phyloP scores from a whole-genome alignment of 2,329 filamentous ascomycete species.

The Myrmaecium sp. region DNA sequence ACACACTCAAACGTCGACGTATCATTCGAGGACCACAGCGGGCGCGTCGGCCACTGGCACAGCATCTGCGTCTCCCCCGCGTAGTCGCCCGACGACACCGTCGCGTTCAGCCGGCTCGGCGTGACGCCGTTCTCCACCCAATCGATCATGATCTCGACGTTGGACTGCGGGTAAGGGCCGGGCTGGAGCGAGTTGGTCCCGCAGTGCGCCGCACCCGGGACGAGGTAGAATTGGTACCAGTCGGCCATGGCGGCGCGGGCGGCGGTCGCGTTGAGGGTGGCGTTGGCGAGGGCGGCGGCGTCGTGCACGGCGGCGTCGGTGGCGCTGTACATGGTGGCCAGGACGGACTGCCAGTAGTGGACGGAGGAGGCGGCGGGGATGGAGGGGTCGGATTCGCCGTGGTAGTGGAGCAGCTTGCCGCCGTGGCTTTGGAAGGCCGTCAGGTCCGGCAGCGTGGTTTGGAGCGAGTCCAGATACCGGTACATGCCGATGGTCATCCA shows the following conservation, averaged over 20 bases:
- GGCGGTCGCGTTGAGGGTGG: conserved; percentile 20
- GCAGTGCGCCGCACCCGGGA: conserved; percentile 6
- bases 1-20: conserved; percentile 3
- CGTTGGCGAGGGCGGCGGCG: too few relatives aligned
- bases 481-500: conserved; percentile 35
- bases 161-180: conserved; percentile 5
- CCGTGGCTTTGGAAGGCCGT: conserved; percentile 31
- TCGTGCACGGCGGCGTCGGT: conserved; percentile 3
- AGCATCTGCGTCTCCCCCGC: conserved; percentile 19
- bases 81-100: conserved; percentile 14
- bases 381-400: conserved; percentile 36
- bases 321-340: conserved; percentile 28
- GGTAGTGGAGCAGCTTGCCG: conserved; percentile 41
- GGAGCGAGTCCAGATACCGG: conserved; percentile 32
- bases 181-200: conserved; percentile 6
- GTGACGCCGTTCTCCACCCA: conserved; percentile 10
- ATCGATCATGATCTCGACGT: conserved; percentile 5
- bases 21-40: conserved; percentile 6
- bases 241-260: conserved; percentile 27
- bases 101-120: conserved; percentile 23
- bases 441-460: conserved; percentile 38
- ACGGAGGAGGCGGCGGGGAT: conserved; percentile 38
- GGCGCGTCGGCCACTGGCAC: conserved; percentile 24
- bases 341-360: conserved; percentile 39
- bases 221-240: conserved; percentile 36